Evolutionary conservation across 352 stramenopile genomes (phyloP).

Genomic region (Aphanomyces euteiches): DNA sequence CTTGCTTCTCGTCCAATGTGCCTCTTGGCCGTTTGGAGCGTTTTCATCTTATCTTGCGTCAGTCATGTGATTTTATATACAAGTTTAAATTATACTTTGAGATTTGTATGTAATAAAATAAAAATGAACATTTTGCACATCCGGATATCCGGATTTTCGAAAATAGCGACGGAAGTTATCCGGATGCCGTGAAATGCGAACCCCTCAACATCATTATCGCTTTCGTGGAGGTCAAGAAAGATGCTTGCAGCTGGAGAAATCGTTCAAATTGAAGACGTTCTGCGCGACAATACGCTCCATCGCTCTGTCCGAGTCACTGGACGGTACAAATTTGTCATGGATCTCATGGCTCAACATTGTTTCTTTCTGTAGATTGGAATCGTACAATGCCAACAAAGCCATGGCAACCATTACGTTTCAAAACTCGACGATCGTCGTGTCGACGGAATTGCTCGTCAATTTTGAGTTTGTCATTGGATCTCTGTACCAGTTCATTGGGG

Average conservation of each 20-base stretch:
- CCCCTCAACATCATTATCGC: neutral
- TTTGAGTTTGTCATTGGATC: constrained; percentile 61
- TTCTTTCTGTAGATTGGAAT: constrained; percentile 43
- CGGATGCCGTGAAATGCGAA: neutral
- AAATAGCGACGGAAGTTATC: neutral
- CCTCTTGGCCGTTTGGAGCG: constrained; percentile 1
- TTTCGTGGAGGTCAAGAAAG: constrained; percentile 5
- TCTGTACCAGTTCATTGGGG: constrained; percentile 82
- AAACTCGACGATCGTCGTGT: constrained; percentile 51
- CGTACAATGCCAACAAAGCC: constrained; percentile 52
- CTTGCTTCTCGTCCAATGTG: neutral
- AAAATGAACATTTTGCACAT: neutral
- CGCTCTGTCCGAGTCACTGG: constrained; percentile 74
- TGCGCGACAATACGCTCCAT: constrained; percentile 62
- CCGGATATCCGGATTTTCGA: constrained; percentile 1
- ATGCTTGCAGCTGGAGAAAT: constrained; percentile 50
- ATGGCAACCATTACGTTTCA: constrained; percentile 63
- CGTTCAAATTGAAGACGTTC: constrained; percentile 73
- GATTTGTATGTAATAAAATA: constrained; percentile 1
- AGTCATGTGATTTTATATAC: neutral
- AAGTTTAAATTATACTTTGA: neutral
- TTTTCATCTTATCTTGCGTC: neutral
- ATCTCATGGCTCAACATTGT: neutral
- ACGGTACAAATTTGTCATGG: constrained; percentile 34
- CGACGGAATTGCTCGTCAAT: constrained; percentile 53